Conservation (phyloP, 345 rosid genomes). For the Populus nigra region DNA sequence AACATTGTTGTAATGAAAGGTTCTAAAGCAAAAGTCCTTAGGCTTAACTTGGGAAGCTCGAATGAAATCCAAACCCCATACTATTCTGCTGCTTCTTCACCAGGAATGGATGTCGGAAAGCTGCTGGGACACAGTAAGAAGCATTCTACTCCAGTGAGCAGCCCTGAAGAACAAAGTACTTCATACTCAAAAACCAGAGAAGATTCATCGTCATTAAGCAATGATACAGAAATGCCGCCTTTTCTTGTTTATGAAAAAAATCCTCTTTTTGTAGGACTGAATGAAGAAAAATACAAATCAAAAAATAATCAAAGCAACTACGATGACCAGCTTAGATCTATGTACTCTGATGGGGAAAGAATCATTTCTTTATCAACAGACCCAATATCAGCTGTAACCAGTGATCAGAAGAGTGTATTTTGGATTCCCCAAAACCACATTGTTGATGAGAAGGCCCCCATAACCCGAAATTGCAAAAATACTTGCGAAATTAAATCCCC, state of each 20-base stretch:
- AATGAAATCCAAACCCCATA: conserved; percentile 56
- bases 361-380: conserved; percentile 30
- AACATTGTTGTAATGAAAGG: conserved; percentile 60
- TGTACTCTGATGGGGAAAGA: conserved; percentile 22
- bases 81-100: conserved; percentile 55
- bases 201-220: conserved; percentile 33
- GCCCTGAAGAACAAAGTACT: conserved; percentile 55
- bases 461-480: conserved; percentile 16
- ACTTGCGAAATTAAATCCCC: conserved; percentile 18
- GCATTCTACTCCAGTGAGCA: conserved; percentile 66
- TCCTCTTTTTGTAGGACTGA: conserved; percentile 56
- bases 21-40: conserved; percentile 59
- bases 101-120: conserved; percentile 29
- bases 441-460: conserved; percentile 20
- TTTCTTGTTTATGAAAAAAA: conserved; percentile 47
- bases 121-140: conserved; percentile 37
- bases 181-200: conserved; percentile 38
- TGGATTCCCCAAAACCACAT: conserved; percentile 54
- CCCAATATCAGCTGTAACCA: conserved; percentile 15
- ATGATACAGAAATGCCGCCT: conserved; percentile 31
- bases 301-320: conserved; percentile 17
- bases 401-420: conserved; percentile 24
- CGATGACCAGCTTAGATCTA: conserved; percentile 16
- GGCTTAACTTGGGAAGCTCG: conserved; percentile 54
- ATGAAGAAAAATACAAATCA: conserved; percentile 23